These are phyloP conservation scores for Pseudomonodictys pantanalensis DNA, from an alignment of 495 filamentous ascomycete genomes.

Conservation along the genomic window DNA sequence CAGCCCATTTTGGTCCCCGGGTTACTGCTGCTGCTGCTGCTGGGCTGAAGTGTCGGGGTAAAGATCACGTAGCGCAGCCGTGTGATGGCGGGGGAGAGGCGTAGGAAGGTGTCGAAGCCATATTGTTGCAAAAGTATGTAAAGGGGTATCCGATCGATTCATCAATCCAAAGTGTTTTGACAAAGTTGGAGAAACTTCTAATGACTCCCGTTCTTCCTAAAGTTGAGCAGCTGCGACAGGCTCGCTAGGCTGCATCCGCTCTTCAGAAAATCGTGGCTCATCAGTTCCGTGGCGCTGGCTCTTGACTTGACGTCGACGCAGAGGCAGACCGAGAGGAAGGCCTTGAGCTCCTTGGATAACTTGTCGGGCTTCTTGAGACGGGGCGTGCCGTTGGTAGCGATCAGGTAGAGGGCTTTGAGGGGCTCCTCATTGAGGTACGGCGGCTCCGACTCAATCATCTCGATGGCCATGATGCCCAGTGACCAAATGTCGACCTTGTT, in stretches of 20 bases:
- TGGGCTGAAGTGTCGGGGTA: no score
- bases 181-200: constrained; percentile 15
- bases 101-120: no score
- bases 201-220: constrained; percentile 51
- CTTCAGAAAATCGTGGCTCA: constrained; percentile 75
- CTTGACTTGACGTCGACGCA: constrained; percentile 95
- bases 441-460: constrained; percentile 99
- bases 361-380: constrained; percentile 96
- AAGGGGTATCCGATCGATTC: no score
- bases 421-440: constrained; percentile 98
- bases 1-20: no score
- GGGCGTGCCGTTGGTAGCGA: constrained; percentile 96
- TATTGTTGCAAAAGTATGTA: no score
- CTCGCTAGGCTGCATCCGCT: constrained; percentile 75
- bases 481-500: constrained; percentile 99
- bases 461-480: constrained; percentile 98
- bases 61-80: no score
- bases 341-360: constrained; percentile 92
- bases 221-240: constrained; percentile 81
- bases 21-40: no score
- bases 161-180: no score
- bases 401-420: constrained; percentile 92
- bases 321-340: constrained; percentile 90
- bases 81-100: no score
- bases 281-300: constrained; percentile 82